These are phyloP conservation scores for Suhomyces faveliae DNA, from an alignment of 805 yeast genomes.

Conservation along the genomic window DNA sequence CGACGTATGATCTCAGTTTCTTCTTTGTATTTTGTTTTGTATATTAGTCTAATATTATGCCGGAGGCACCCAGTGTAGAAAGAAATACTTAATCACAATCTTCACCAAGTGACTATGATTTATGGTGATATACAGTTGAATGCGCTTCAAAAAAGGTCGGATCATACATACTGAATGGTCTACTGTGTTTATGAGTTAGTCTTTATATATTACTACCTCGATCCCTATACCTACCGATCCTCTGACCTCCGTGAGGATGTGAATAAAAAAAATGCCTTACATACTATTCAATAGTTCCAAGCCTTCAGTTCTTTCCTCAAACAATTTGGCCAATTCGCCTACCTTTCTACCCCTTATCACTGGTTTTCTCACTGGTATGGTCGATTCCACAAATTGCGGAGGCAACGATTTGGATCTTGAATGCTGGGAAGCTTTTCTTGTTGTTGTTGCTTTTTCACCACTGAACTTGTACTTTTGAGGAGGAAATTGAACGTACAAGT, in stretches of 20 bases:
- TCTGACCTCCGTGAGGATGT: neutral
- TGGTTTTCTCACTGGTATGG: constrained; percentile 25
- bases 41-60: constrained; percentile 14
- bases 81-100: neutral
- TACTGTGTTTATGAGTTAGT: neutral
- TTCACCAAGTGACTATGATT: no score
- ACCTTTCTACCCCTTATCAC: constrained; percentile 58
- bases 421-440: constrained; percentile 3
- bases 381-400: constrained; percentile 2
- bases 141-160: no score
- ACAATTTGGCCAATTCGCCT: constrained; percentile 58
- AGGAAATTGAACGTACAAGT: constrained; percentile 32
- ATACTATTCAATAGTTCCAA: constrained; percentile 32
- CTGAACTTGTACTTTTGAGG: constrained; percentile 37
- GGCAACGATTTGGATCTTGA: constrained; percentile 13
- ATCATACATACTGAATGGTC: neutral
- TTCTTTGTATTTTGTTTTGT: constrained; percentile 11
- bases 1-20: neutral
- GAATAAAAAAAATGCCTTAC: constrained; percentile 10
- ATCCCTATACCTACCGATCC: neutral
- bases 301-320: constrained; percentile 56
- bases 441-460: constrained; percentile 3
- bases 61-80: neutral
- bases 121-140: no score
- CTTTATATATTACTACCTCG: neutral